A percentile compares a stretch with the other conserved stretches of the same genome.
phyloP scores from a whole-genome alignment of 2,329 filamentous ascomycete species.

The Biscogniauxia mediterranea region DNA sequence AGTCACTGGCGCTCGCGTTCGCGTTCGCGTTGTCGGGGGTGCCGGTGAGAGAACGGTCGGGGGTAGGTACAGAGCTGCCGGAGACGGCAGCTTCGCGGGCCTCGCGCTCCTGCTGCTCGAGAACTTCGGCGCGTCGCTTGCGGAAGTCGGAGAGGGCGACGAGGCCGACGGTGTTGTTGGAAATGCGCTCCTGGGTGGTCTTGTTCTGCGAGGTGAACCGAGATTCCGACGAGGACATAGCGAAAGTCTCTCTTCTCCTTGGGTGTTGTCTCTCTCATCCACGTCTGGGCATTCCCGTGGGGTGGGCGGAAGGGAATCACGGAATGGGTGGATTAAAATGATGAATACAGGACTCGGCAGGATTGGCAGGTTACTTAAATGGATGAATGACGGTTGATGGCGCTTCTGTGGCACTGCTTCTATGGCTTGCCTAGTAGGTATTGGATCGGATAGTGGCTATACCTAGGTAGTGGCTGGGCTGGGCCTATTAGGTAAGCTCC shows the following conservation, averaged over 20 bases:
- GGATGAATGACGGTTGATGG: no score
- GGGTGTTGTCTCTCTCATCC: no score
- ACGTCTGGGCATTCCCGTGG: no score
- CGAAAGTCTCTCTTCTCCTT: neutral
- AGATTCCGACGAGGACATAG: conserved; percentile 35
- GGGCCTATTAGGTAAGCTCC: no score
- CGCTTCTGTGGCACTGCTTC: no score
- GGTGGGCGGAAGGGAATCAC: no score
- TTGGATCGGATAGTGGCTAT: no score
- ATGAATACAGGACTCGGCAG: no score
- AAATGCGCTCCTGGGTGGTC: conserved; percentile 77
- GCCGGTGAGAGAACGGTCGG: conserved; percentile 47
- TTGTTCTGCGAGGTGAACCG: conserved; percentile 75
- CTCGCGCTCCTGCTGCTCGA: conserved; percentile 86
- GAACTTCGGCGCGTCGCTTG: conserved; percentile 90
- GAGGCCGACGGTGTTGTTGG: conserved; percentile 84
- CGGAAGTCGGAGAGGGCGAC: conserved; percentile 92
- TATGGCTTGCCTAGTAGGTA: no score
- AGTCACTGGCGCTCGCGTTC: conserved; percentile 29
- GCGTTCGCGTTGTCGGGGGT: conserved; percentile 42
- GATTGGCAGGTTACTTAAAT: no score
- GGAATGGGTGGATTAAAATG: no score
- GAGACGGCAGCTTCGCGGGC: conserved; percentile 61
- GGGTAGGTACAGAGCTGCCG: conserved; percentile 36
- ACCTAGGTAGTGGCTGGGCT: no score